Evolutionary conservation across 306 rosid species (phyloP).

Genomic region (Glycine tomentella): DNA sequence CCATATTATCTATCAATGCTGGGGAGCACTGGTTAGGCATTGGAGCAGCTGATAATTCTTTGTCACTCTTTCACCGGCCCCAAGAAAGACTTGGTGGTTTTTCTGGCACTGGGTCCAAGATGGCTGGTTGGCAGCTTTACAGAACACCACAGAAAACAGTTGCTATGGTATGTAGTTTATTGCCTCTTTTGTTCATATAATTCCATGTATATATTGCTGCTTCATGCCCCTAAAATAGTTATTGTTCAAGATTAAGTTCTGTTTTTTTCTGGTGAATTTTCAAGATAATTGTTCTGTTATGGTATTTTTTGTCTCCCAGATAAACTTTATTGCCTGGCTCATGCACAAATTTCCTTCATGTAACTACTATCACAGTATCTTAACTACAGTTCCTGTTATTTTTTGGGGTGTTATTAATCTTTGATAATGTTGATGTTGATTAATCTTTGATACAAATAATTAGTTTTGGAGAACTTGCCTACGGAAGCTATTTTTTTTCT

Average conservation of each 20-base stretch:
- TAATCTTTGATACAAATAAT: no score
- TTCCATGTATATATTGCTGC: slow-evolving; percentile 1
- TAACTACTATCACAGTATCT: no score
- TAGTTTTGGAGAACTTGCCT: no score
- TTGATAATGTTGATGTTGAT: no score
- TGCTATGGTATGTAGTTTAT: slow-evolving; percentile 75
- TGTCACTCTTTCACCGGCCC: slow-evolving; percentile 97
- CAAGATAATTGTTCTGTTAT: no score
- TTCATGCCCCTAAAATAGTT: slow-evolving; percentile 7
- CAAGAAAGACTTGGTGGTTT: slow-evolving; percentile 94
- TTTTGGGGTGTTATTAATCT: no score
- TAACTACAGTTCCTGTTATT: no score
- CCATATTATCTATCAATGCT: slow-evolving; percentile 89
- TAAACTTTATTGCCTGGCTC: no score
- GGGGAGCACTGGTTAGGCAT: slow-evolving; percentile 99
- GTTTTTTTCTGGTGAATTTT: no score
- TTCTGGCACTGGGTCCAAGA: slow-evolving; percentile 79
- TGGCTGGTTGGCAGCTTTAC: slow-evolving; percentile 97
- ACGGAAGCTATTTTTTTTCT: no score
- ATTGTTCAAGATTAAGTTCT: slow-evolving; percentile 9
- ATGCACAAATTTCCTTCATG: no score
- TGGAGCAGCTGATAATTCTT: slow-evolving; percentile 97
- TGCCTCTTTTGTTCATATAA: slow-evolving; percentile 19
- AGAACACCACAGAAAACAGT: slow-evolving; percentile 91
- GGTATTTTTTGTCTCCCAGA: no score